Base-by-base conservation (phyloP, 2,329 filamentous ascomycete species). In the Dothidotthia symphoricarpi region DNA sequence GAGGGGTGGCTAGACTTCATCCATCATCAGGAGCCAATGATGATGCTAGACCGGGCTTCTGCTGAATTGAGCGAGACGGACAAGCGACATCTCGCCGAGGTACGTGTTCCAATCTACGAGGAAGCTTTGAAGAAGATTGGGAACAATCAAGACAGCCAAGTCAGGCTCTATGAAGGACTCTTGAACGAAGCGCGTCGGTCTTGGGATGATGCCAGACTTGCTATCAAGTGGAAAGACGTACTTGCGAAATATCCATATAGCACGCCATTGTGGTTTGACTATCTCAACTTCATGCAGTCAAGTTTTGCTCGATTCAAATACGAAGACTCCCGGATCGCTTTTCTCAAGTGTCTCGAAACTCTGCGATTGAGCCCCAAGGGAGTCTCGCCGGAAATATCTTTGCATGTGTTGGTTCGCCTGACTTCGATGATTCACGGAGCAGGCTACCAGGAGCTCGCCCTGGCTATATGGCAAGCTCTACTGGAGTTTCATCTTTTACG, bases 391-490 rank as follows among this genome's bases (percentile, higher is more conserved):
- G 54, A 36, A 32, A 41, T 28, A 17, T 63, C 17, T 69, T 67
- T 88, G 2, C 88, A 94, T 57, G 67, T 94, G 1, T 77, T 95
- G 13, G 69, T 94, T 2, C 79, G 88, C 27, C 62, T 83, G n/a
- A 91, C 87, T 0, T 66, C 80, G 2, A 85, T 93, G 56, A 73
- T 91, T 19, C 74, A 81, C 29, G 84, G 95, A 57, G 75, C 85
- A 30, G 91, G 91, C 0, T 95, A 85, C 58, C 71, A 75, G 29
- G 91, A 96, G 60, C 71, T 87, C 19, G 83, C 88, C 1, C 71
- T 86, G 3, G 88, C 83, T 8, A 75, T 85, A 4, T 96, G 91
- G 89, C 91, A 97, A 67, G 86, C 81, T 5, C 55, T 86, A 1
- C 67, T 96, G 0, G 91, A 96, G 57, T 72, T 85, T 35, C 81